Conservation (phyloP, 2,329 filamentous ascomycete species). For the Monosporascus sp. region DNA sequence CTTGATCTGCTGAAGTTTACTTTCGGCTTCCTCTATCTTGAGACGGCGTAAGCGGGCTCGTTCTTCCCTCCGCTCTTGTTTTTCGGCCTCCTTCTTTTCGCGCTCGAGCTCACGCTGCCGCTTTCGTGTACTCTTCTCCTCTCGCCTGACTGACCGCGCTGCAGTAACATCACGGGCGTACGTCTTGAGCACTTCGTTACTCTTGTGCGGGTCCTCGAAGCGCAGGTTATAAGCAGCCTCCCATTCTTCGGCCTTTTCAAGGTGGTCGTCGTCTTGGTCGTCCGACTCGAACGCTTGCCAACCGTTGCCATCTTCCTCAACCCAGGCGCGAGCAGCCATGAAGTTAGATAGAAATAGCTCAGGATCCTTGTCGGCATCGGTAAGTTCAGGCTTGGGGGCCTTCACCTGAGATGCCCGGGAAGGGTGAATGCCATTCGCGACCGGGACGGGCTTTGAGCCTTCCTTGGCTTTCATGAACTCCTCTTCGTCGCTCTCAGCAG, state of each 20-base stretch:
- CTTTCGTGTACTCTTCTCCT: slow-evolving; percentile 72
- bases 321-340: slow-evolving; percentile 86
- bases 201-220: slow-evolving; percentile 85
- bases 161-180: slow-evolving; percentile 84
- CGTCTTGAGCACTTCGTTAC: slow-evolving; percentile 81
- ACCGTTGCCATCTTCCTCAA: slow-evolving; percentile 58
- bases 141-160: slow-evolving; percentile 77
- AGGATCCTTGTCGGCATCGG: slow-evolving; percentile 78
- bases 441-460: slow-evolving; percentile 9
- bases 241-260: slow-evolving; percentile 73
- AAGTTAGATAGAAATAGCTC: slow-evolving; percentile 95
- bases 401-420: slow-evolving; percentile 45
- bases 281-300: slow-evolving; percentile 89
- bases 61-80: slow-evolving; percentile 69
- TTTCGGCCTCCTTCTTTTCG: slow-evolving; percentile 72
- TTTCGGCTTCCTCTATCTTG: slow-evolving; percentile 85
- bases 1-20: slow-evolving; percentile 82
- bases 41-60: slow-evolving; percentile 78
- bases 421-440: slow-evolving; percentile 48
- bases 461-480: slow-evolving; percentile 70
- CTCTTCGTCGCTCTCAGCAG: slow-evolving; percentile 46
- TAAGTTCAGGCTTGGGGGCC: slow-evolving; percentile 57
- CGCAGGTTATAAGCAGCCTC: slow-evolving; percentile 93
- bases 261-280: slow-evolving; percentile 65
- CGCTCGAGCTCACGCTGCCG: slow-evolving; percentile 73